Conservation (phyloP, 352 stramenopile species). For the Globisporangium mamillatum region DNA sequence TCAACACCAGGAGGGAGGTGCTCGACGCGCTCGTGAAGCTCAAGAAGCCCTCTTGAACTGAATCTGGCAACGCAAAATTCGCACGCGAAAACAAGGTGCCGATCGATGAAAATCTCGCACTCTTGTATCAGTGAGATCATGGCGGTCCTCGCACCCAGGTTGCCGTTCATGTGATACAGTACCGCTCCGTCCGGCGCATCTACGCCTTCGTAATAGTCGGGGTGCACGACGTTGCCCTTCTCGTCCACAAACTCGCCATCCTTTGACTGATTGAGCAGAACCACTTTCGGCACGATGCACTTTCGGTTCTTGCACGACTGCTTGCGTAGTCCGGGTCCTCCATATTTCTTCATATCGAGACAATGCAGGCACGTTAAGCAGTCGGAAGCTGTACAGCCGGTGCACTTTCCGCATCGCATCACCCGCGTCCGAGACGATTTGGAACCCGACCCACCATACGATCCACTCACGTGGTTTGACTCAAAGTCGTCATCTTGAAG, state of each 20-base stretch:
- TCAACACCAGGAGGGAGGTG: conserved; percentile 20
- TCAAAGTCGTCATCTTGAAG: conserved; percentile 31
- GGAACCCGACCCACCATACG: conserved; percentile 34
- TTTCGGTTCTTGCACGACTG: conserved; percentile 82
- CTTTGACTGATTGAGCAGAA: conserved; percentile 64
- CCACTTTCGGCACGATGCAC: conserved; percentile 66
- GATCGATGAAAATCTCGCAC: conserved; percentile 52
- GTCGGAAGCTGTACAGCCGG: conserved; percentile 63
- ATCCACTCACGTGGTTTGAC: conserved; percentile 10
- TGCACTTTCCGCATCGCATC: conserved; percentile 74
- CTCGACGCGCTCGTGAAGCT: conserved; percentile 47
- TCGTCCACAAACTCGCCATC: conserved; percentile 55
- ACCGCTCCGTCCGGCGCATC: conserved; percentile 30
- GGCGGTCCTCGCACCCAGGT: conserved; percentile 16
- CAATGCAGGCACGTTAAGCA: conserved; percentile 80
- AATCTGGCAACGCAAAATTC: conserved; percentile 40
- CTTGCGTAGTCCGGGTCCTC: conserved; percentile 71
- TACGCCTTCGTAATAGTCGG: conserved; percentile 28
- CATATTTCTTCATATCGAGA: conserved; percentile 85
- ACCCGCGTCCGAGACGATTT: conserved; percentile 51
- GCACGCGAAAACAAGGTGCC: conserved; percentile 52
- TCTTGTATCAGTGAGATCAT: conserved; percentile 47
- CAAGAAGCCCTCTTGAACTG: conserved; percentile 49
- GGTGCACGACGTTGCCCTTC: conserved; percentile 35
- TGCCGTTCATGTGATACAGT: conserved; percentile 16